phyloP scores from a whole-genome alignment of 139 green algal genomes.

The Chara braunii region DNA sequence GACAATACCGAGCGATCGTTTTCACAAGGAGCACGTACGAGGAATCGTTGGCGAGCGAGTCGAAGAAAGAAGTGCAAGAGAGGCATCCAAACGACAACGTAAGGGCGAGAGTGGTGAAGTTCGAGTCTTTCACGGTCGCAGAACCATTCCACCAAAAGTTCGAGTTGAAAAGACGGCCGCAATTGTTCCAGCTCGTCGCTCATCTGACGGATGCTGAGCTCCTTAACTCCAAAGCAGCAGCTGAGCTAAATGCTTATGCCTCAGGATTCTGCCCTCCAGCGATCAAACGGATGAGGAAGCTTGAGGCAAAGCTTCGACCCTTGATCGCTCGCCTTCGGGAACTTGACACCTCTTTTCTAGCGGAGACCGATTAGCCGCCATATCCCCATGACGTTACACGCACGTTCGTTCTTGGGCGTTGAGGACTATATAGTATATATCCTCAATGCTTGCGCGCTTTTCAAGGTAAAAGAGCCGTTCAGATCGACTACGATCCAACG shows the following conservation, averaged over 20 bases:
- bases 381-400: too few relatives aligned
- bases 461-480: too few relatives aligned
- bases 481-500: slow-evolving; percentile 47
- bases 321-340: too few relatives aligned
- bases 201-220: background rate
- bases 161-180: background rate
- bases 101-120: background rate
- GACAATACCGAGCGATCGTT: background rate
- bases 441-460: too few relatives aligned
- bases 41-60: background rate
- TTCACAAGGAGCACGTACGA: background rate
- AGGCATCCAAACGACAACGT: background rate
- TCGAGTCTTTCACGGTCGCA: background rate
- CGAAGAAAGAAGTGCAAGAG: background rate
- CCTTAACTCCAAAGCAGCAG: background rate
- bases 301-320: too few relatives aligned
- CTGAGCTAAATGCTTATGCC: background rate
- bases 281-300: too few relatives aligned
- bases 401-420: too few relatives aligned
- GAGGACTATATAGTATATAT: too few relatives aligned
- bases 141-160: background rate
- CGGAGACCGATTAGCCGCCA: too few relatives aligned
- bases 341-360: too few relatives aligned
- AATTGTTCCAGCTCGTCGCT: background rate
- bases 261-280: background rate